Percentiles rank a stretch among this genome's conserved stretches.
Evolutionary conservation across 2,329 filamentous ascomycete species (phyloP).

Genomic region (Penicillium sp.): DNA sequence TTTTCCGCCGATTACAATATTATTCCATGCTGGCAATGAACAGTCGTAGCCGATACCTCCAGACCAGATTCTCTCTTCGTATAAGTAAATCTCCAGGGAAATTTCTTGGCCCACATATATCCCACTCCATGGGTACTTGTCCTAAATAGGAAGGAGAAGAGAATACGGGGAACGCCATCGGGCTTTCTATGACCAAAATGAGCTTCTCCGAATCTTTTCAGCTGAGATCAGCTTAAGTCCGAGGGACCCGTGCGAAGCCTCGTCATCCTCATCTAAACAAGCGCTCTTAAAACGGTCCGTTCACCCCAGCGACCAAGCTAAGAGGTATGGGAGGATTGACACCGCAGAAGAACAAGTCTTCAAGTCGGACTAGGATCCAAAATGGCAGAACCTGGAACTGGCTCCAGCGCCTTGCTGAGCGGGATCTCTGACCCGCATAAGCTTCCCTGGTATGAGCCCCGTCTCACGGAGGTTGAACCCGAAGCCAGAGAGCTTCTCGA

Average conservation of each 20-base stretch:
- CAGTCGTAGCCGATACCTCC: background rate
- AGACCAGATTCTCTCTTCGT: background rate
- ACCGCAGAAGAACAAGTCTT: no score
- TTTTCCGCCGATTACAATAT: background rate
- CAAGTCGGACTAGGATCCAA: background rate
- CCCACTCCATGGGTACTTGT: background rate
- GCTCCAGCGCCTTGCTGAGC: slow-evolving; percentile 15
- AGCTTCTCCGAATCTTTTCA: background rate
- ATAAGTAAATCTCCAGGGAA: background rate
- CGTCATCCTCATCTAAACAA: background rate
- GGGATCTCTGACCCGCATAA: slow-evolving; percentile 11
- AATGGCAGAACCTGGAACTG: slow-evolving; percentile 20
- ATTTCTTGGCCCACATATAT: background rate
- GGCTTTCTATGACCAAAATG: background rate
- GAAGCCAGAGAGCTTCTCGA: slow-evolving; percentile 21
- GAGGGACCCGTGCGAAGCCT: slow-evolving; percentile 1
- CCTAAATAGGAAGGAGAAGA: background rate
- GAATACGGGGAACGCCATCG: background rate
- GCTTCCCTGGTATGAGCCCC: slow-evolving; percentile 22
- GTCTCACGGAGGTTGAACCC: slow-evolving; percentile 17
- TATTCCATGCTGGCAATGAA: background rate
- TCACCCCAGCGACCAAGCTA: background rate
- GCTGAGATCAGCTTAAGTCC: background rate
- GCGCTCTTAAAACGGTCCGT: background rate
- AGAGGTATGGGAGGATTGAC: no score